Evolutionary conservation across 768 basidiomycete genomes (phyloP).

Genomic region (Guyanaporus albipodus): DNA sequence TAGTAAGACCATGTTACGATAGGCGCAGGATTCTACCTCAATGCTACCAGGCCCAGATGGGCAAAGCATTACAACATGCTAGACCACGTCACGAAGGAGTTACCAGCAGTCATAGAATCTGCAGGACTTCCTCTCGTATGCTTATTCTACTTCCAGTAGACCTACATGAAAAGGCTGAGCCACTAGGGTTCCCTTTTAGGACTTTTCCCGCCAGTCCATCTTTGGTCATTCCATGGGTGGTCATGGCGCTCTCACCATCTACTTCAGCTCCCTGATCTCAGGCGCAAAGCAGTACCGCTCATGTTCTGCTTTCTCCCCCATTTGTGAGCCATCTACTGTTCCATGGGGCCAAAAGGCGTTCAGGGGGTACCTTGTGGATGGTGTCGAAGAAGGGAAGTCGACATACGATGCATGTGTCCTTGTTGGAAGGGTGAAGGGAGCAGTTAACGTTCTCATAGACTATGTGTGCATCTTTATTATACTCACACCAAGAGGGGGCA

Average conservation of each 20-base stretch:
- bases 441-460: constrained; percentile 81
- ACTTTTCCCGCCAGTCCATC: constrained; percentile 79
- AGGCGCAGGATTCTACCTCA: constrained; percentile 92
- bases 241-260: constrained; percentile 89
- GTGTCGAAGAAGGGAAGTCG: constrained; percentile 67
- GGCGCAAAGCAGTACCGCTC: constrained; percentile 71
- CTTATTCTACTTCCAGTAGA: neutral
- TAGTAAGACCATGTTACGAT: constrained; percentile 4
- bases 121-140: constrained; percentile 76
- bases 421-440: constrained; percentile 55
- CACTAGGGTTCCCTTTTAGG: constrained; percentile 41
- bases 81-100: constrained; percentile 75
- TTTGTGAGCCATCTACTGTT: constrained; percentile 79
- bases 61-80: constrained; percentile 85
- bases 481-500: neutral
- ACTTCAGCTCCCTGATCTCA: constrained; percentile 60
- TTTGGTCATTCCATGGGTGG: constrained; percentile 99
- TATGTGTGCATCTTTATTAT: constrained; percentile 49
- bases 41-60: constrained; percentile 77
- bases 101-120: constrained; percentile 73
- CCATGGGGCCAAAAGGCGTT: constrained; percentile 96
- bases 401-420: constrained; percentile 85
- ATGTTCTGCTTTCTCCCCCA: constrained; percentile 84
- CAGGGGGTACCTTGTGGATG: constrained; percentile 73
- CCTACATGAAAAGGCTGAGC: neutral